Evolutionary conservation across 371 early-diverging fungal genomes (phyloP).

Genomic region (Rhizopus microsporus): DNA sequence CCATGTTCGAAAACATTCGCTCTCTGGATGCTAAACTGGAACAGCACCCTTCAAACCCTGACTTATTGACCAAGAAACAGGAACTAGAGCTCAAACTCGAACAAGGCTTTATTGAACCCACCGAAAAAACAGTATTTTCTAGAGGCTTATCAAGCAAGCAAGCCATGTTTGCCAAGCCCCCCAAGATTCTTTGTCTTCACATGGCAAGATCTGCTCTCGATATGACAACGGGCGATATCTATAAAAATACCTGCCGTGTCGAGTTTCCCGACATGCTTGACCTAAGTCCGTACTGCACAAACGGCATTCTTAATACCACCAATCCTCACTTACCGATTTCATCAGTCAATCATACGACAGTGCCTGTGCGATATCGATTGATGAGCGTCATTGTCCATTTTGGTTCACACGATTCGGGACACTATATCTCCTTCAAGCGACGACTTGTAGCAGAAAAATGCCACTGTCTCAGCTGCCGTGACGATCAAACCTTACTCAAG

Average conservation of each 20-base stretch:
- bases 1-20: conserved; percentile 52
- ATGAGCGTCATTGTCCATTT: conserved; percentile 81
- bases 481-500: background rate
- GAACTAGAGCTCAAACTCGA: conserved; percentile 17
- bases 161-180: conserved; percentile 25
- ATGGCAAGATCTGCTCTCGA: conserved; percentile 76
- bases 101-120: conserved; percentile 11
- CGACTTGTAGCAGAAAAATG: conserved; percentile 52
- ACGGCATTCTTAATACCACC: conserved; percentile 49
- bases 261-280: conserved; percentile 74
- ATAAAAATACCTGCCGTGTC: conserved; percentile 79
- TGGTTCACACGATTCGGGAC: conserved; percentile 85
- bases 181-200: conserved; percentile 71
- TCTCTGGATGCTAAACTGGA: conserved; percentile 30
- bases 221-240: conserved; percentile 55
- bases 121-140: conserved; percentile 32
- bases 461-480: conserved; percentile 23
- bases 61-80: conserved; percentile 6
- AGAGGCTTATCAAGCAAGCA: conserved; percentile 50
- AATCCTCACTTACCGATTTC: conserved; percentile 49
- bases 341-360: background rate
- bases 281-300: conserved; percentile 66
- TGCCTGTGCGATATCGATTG: conserved; percentile 56
- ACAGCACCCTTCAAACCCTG: background rate
- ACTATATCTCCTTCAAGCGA: conserved; percentile 76